Conservation (phyloP, 495 filamentous ascomycete genomes). For the Lophiostoma macrostomum region DNA sequence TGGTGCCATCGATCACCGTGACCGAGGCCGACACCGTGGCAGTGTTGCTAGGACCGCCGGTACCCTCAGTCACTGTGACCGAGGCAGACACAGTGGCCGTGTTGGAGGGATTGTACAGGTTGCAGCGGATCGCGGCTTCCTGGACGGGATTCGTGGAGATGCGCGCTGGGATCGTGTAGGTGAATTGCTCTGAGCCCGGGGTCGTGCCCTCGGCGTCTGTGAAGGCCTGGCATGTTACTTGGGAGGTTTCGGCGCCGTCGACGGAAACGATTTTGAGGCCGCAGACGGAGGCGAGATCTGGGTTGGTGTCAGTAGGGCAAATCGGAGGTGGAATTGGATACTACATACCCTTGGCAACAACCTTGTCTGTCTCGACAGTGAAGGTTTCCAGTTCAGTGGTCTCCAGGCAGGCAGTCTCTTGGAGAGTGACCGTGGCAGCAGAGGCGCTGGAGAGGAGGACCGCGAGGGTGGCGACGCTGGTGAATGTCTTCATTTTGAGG, state of each 20-base stretch:
- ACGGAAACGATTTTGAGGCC: conserved; percentile 25
- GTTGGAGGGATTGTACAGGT: not conserved
- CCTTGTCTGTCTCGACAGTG: conserved; percentile 13
- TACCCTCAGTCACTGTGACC: not conserved
- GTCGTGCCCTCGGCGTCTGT: conserved; percentile 16
- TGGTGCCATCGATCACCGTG: not conserved
- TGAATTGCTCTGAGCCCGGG: conserved; percentile 16
- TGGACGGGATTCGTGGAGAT: conserved; percentile 29
- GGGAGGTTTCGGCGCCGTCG: conserved; percentile 4
- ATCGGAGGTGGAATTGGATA: not conserved
- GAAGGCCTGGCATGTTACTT: conserved; percentile 22
- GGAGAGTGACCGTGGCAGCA: conserved; percentile 18
- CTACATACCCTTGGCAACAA: conserved; percentile 13
- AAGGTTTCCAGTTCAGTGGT: conserved; percentile 3
- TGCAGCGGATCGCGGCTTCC: conserved; percentile 9
- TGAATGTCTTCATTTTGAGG: conserved; percentile 17
- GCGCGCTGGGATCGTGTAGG: conserved; percentile 1
- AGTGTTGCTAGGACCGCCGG: not conserved
- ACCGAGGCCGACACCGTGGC: not conserved
- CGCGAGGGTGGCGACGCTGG: conserved; percentile 5
- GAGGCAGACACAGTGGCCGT: not conserved
- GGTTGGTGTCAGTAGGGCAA: not conserved
- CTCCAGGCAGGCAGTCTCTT: conserved; percentile 15
- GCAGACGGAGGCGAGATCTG: conserved; percentile 26
- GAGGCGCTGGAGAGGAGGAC: conserved; percentile 2